Percentiles rank a stretch among this genome's conserved stretches.
Conservation (phyloP, 257 asterid species). For the Penstemon barbatus region DNA sequence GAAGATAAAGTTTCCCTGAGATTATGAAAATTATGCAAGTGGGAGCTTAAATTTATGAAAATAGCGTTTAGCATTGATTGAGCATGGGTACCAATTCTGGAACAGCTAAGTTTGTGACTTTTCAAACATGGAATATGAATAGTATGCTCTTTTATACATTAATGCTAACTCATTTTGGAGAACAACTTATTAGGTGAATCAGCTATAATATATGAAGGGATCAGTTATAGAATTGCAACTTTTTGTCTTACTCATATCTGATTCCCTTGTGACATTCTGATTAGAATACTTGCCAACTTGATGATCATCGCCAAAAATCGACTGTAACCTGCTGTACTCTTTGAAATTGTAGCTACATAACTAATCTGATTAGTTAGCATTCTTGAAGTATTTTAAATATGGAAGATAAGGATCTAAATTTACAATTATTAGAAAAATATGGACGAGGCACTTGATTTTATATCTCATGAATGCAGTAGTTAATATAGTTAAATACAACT, state of each 20-base stretch:
- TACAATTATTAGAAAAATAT: too few species aligned
- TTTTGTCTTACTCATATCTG: background rate
- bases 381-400: background rate
- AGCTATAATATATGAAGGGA: background rate
- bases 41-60: too few species aligned
- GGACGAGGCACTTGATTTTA: background rate
- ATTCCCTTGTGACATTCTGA: conserved; percentile 8
- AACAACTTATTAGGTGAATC: background rate
- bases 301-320: background rate
- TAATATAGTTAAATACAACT: background rate
- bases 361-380: background rate
- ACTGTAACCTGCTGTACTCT: background rate
- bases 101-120: background rate
- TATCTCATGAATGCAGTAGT: conserved; percentile 4
- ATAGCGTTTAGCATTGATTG: background rate
- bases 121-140: conserved; percentile 1
- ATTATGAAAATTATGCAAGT: too few species aligned
- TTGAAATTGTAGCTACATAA: background rate
- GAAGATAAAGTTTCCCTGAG: too few species aligned
- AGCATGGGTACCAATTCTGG: conserved; percentile 5
- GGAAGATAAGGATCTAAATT: too few species aligned
- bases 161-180: background rate
- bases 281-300: background rate
- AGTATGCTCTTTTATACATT: background rate
- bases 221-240: background rate